phyloP scores from a whole-genome alignment of 768 basidiomycete species.

The Nidula microcarpa region DNA sequence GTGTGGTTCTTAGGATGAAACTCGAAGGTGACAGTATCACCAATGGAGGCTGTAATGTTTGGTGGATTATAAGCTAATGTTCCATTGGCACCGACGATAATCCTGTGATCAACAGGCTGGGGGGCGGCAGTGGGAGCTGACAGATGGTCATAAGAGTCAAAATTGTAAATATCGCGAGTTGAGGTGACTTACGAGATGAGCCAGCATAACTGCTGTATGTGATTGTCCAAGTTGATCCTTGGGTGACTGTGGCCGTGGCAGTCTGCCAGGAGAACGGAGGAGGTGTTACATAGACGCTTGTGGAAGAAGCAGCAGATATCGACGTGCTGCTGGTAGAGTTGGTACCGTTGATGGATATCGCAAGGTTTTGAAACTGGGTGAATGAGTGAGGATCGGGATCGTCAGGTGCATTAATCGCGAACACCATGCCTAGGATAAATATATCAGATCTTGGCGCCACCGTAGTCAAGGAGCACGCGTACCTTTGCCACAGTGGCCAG shows the following conservation, averaged over 20 bases:
- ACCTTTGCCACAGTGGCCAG: slow-evolving; percentile 46
- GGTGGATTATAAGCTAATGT: slow-evolving; percentile 28
- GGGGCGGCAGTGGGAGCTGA: slow-evolving; percentile 21
- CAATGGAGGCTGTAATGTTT: slow-evolving; percentile 34
- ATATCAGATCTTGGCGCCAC: neutral
- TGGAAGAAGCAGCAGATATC: slow-evolving; percentile 5
- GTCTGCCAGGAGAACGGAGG: slow-evolving; percentile 22
- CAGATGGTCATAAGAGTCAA: neutral
- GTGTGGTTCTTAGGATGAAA: slow-evolving; percentile 49
- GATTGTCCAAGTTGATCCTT: slow-evolving; percentile 26
- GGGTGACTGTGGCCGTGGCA: slow-evolving; percentile 38
- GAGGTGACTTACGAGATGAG: slow-evolving; percentile 22
- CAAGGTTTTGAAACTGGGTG: slow-evolving; percentile 44
- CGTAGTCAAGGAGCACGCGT: neutral
- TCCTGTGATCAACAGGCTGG: slow-evolving; percentile 26
- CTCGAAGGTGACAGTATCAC: slow-evolving; percentile 41
- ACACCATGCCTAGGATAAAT: slow-evolving; percentile 52
- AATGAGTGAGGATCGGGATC: slow-evolving; percentile 36
- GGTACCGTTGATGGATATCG: slow-evolving; percentile 33
- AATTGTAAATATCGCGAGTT: neutral
- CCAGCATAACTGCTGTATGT: slow-evolving; percentile 37
- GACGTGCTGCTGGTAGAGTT: slow-evolving; percentile 1
- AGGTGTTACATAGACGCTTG: slow-evolving; percentile 10
- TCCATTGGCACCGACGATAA: slow-evolving; percentile 35
- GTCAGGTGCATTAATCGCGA: slow-evolving; percentile 57